Evolutionary conservation across 2,329 filamentous ascomycete genomes (phyloP).

Genomic region (Drechslera avenae): DNA sequence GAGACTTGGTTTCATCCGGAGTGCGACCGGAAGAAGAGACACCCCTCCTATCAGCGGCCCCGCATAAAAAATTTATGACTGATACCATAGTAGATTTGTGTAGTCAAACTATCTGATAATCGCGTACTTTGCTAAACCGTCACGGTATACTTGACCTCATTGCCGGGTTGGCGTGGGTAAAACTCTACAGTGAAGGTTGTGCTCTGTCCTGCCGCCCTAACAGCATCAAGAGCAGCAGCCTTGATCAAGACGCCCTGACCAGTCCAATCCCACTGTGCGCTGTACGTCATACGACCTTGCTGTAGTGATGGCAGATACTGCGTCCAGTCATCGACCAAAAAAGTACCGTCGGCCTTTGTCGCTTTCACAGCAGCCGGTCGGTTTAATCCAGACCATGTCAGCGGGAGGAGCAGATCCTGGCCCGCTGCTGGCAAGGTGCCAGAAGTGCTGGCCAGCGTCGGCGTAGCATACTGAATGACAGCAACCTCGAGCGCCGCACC

Average conservation of each 20-base stretch:
- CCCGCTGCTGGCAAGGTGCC: slow-evolving; percentile 44
- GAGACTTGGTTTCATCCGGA: too few relatives aligned
- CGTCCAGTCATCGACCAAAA: slow-evolving; percentile 63
- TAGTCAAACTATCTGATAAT: too few relatives aligned
- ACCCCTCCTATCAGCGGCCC: too few relatives aligned
- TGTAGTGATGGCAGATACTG: slow-evolving; percentile 59
- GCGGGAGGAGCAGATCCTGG: slow-evolving; percentile 55
- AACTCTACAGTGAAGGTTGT: slow-evolving; percentile 62
- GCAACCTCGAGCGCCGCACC: slow-evolving; percentile 56
- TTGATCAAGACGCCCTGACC: slow-evolving; percentile 55
- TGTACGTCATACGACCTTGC: slow-evolving; percentile 55
- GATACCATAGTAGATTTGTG: too few relatives aligned
- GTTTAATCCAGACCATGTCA: slow-evolving; percentile 59
- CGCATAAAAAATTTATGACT: too few relatives aligned
- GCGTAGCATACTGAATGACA: slow-evolving; percentile 60
- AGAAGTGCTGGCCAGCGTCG: slow-evolving; percentile 32
- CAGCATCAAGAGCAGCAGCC: slow-evolving; percentile 52
- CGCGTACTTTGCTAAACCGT: slow-evolving; percentile 36
- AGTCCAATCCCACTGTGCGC: slow-evolving; percentile 60
- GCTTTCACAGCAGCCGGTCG: slow-evolving; percentile 60
- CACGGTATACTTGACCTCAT: slow-evolving; percentile 57
- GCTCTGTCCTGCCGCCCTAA: slow-evolving; percentile 52
- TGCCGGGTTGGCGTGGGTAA: slow-evolving; percentile 58
- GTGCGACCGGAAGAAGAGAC: too few relatives aligned
- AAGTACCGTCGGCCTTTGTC: slow-evolving; percentile 54